Evolutionary conservation across 1,284 basidiomycete species (phyloP).

Genomic region (Microbotryum lychnidis-dioicae): DNA sequence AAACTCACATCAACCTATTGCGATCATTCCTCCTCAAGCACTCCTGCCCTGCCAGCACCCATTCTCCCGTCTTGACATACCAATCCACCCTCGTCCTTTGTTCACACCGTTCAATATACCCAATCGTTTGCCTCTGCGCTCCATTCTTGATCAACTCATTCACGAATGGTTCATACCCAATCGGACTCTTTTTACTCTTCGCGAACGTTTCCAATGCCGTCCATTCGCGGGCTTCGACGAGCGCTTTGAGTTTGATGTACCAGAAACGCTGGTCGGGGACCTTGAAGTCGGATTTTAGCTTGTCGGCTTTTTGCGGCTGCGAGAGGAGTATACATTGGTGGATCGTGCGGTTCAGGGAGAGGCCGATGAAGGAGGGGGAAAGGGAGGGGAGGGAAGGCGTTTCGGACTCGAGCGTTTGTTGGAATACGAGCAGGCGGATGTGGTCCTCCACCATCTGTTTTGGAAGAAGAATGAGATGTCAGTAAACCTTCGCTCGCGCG

Average conservation of each 20-base stretch:
- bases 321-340: constrained; percentile 63
- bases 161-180: constrained; percentile 91
- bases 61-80: constrained; percentile 52
- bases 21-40: constrained; percentile 23
- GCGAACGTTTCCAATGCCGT: constrained; percentile 74
- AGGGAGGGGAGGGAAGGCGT: constrained; percentile 51
- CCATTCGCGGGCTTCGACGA: constrained; percentile 71
- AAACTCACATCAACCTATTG: constrained; percentile 21
- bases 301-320: constrained; percentile 76
- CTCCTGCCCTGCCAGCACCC: constrained; percentile 27
- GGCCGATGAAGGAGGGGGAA: constrained; percentile 54
- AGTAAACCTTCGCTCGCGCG: constrained; percentile 6
- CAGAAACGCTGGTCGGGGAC: constrained; percentile 92
- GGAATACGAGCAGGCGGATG: constrained; percentile 61
- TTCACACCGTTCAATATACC: constrained; percentile 74
- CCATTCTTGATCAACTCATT: constrained; percentile 65
- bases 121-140: constrained; percentile 60
- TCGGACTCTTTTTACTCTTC: constrained; percentile 77
- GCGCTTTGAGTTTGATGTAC: constrained; percentile 77
- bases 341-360: constrained; percentile 76
- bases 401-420: constrained; percentile 82
- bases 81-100: constrained; percentile 70
- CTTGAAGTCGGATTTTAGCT: constrained; percentile 74
- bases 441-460: constrained; percentile 82
- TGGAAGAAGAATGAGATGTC: neutral